Base-by-base conservation (phyloP, 371 early-diverging fungal species). In the Mortierella sp. region DNA sequence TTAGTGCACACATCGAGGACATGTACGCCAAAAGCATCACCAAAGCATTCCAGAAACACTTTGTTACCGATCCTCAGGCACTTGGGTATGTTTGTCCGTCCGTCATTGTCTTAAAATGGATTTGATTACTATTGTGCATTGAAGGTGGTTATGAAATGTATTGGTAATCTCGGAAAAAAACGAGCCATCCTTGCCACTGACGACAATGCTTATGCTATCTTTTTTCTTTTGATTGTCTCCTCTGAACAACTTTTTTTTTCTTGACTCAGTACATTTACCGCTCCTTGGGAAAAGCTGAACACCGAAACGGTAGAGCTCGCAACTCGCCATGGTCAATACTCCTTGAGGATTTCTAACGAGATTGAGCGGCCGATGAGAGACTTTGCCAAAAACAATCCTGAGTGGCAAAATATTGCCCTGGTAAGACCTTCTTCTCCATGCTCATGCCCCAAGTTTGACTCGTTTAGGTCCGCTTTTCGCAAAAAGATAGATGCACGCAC, bases 1-100 rank as follows among this genome's bases (percentile, higher is more conserved):
- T 12, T 83, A 91, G 91, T 80, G 91, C 91, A 24, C 84, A 88
- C 56, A 88, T 87, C 55, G 91, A 91, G 79, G 91, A 91, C 73
- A 75, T 83, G 72, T 91, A 91, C 85, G 91, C 91, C 71, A 91
- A 90, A 79, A 88, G 70, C 41, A 87, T 91, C 51, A 82, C 84
- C 38, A 91, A 89, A 75, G 88, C 90, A 63, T 90, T 89, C 35
- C 90, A 90, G 75, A 90, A 90, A 60, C 77, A 84, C 70, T 89
- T 89, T 82, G 88, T 91, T 54, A 78, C 90, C 48, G 91, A 91
- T 55, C 78, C 85, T 56, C 80, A 89, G 55, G 82, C 89, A 35
- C 86, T 91, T 27, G 91, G 91, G 89, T 90, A 89, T 75, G 77
- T 43, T 18, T 32, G 27, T n/a, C 27, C 54, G 18, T 32, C 29